Percentiles rank a stretch among this genome's conserved stretches.
Evolutionary conservation across 2,329 filamentous ascomycete species (phyloP).

Genomic region (Calonectria multiphialidica): DNA sequence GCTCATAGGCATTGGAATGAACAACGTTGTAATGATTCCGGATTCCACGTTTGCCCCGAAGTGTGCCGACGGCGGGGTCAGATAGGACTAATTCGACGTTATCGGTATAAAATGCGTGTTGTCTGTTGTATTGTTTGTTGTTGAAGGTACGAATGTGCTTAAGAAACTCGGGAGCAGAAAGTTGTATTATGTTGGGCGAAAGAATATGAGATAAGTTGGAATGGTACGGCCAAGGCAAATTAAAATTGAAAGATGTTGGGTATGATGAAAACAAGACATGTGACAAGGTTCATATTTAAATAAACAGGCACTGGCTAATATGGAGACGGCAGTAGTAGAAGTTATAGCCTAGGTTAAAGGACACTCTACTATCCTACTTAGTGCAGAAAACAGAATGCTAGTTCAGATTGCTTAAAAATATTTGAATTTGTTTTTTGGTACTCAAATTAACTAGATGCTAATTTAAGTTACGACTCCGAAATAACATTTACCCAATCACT

Average conservation of each 20-base stretch:
- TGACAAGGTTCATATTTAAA: too few relatives aligned
- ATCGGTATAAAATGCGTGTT: slow-evolving; percentile 11
- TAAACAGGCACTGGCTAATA: too few relatives aligned
- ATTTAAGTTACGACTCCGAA: too few relatives aligned
- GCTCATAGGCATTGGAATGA: slow-evolving; percentile 15
- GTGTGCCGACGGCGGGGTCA: neutral
- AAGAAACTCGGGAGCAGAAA: slow-evolving; percentile 1
- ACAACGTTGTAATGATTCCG: slow-evolving; percentile 4
- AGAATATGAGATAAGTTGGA: neutral
- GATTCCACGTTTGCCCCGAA: slow-evolving; percentile 1
- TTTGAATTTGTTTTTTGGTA: too few relatives aligned
- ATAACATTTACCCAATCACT: too few relatives aligned
- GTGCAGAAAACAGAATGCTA: too few relatives aligned
- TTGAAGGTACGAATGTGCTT: slow-evolving; percentile 10
- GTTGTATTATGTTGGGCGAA: neutral
- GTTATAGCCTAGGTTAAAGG: too few relatives aligned
- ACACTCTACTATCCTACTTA: too few relatives aligned
- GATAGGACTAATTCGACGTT: slow-evolving; percentile 1
- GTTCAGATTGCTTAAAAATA: too few relatives aligned
- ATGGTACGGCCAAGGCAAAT: neutral
- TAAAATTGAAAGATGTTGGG: neutral
- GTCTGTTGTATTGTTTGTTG: slow-evolving; percentile 1
- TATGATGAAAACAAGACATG: neutral
- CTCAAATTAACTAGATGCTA: too few relatives aligned
- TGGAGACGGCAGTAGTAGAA: too few relatives aligned